These are phyloP conservation scores for Solanum pennellii DNA, from an alignment of 257 asterid genomes.

Conservation along the genomic window DNA sequence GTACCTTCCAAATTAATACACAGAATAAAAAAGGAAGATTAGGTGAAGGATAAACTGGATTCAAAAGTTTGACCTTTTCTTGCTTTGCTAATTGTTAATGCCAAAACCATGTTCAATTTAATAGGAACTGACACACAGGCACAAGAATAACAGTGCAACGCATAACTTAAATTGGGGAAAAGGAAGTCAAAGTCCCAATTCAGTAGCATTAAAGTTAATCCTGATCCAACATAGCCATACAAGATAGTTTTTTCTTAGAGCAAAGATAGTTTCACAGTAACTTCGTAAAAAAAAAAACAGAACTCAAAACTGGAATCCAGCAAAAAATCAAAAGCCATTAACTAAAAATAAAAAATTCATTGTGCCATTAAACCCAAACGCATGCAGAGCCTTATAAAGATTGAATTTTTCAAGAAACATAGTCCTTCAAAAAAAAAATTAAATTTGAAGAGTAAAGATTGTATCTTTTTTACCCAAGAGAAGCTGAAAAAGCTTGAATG, in stretches of 20 bases:
- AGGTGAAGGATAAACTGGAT: neutral
- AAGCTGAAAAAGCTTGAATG: slow-evolving; percentile 31
- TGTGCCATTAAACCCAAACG: neutral
- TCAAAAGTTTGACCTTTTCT: neutral
- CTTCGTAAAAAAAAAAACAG: neutral
- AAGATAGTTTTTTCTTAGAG: too few species aligned
- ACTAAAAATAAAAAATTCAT: neutral
- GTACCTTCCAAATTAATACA: neutral
- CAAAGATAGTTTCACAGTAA: neutral
- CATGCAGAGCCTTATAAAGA: neutral
- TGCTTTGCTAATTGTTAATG: neutral
- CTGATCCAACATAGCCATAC: neutral
- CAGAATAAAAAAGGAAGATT: neutral
- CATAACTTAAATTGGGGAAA: neutral
- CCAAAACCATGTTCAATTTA: neutral
- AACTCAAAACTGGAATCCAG: neutral
- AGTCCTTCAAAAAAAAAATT: neutral
- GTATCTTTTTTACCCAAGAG: slow-evolving; percentile 29
- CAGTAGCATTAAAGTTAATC: neutral
- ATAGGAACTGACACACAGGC: neutral
- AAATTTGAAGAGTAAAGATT: neutral
- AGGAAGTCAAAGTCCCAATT: neutral
- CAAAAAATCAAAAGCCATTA: neutral
- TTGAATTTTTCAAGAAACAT: neutral
- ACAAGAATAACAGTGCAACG: neutral